phyloP scores from a whole-genome alignment of 2,329 filamentous ascomycete species.

The Elsinoe batatas region DNA sequence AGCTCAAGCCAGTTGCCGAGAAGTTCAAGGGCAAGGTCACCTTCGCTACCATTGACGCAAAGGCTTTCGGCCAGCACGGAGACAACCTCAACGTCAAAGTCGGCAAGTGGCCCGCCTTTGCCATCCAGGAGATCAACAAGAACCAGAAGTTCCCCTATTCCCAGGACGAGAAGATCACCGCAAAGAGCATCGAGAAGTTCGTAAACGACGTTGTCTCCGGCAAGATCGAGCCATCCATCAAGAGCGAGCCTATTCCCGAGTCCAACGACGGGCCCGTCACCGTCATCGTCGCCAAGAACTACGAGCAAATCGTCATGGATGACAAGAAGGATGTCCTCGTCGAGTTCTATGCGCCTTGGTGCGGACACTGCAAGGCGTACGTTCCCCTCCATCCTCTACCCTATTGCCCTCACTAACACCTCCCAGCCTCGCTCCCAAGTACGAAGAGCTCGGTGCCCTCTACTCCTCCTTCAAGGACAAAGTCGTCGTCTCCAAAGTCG shows the following conservation, averaged over 20 bases:
- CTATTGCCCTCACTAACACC: background rate
- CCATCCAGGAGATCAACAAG: slow-evolving; percentile 90
- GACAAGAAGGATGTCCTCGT: slow-evolving; percentile 93
- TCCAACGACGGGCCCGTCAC: slow-evolving; percentile 81
- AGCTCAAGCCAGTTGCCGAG: slow-evolving; percentile 77
- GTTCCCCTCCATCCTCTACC: slow-evolving; percentile 18
- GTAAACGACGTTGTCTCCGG: slow-evolving; percentile 75
- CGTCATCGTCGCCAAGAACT: slow-evolving; percentile 85
- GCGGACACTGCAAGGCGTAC: slow-evolving; percentile 59
- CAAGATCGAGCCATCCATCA: slow-evolving; percentile 92
- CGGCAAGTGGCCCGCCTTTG: slow-evolving; percentile 92
- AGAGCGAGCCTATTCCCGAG: slow-evolving; percentile 95
- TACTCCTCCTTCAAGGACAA: slow-evolving; percentile 45
- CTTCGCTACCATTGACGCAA: slow-evolving; percentile 96
- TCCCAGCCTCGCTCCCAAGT: slow-evolving; percentile 52
- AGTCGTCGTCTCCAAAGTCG: slow-evolving; percentile 76
- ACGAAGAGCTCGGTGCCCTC: slow-evolving; percentile 52
- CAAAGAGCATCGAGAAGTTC: slow-evolving; percentile 66
- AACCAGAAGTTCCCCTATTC: slow-evolving; percentile 90
- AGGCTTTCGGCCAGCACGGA: slow-evolving; percentile 86
- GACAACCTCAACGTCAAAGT: slow-evolving; percentile 94
- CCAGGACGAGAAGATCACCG: slow-evolving; percentile 56
- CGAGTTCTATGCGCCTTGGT: slow-evolving; percentile 94
- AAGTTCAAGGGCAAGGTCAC: slow-evolving; percentile 91
- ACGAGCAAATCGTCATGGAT: slow-evolving; percentile 83